phyloP scores from a whole-genome alignment of 768 basidiomycete genomes.

The Leccinum subtestaceum region DNA sequence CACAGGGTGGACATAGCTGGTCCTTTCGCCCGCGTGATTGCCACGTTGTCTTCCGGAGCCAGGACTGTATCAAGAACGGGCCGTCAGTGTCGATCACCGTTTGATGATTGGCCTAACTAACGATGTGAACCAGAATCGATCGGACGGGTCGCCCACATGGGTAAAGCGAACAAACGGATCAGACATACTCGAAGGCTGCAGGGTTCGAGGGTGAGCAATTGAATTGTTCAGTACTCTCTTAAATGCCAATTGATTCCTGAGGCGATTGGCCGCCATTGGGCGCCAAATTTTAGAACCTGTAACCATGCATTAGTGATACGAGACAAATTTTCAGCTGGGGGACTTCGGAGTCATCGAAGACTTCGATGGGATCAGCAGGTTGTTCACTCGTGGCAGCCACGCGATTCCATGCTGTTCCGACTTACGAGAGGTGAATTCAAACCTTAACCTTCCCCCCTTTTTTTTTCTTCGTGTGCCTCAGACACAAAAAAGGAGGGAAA shows the following conservation, averaged over 20 bases:
- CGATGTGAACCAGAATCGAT: not conserved
- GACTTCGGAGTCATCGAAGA: not conserved
- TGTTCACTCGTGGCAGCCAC: constrained; percentile 18
- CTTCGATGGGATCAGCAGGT: not conserved
- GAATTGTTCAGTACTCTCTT: not conserved
- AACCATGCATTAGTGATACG: not conserved
- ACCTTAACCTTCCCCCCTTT: not conserved
- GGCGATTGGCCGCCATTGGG: constrained; percentile 13
- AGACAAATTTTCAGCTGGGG: not conserved
- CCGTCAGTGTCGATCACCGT: constrained; percentile 6
- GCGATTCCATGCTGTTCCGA: constrained; percentile 16
- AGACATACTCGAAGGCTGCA: constrained; percentile 7
- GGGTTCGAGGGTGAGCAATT: not conserved
- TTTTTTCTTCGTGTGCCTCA: not conserved
- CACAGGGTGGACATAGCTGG: not conserved
- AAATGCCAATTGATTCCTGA: constrained; percentile 7
- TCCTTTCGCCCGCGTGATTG: not conserved
- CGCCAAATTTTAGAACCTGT: not conserved
- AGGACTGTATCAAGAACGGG: constrained; percentile 4
- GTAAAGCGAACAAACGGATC: not conserved
- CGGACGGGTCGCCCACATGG: not conserved
- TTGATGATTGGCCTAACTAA: constrained; percentile 10
- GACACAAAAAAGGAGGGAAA: not conserved
- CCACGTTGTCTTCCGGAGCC: not conserved
- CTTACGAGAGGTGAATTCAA: not conserved